phyloP scores from a whole-genome alignment of 306 rosid species.

The Inga leiocalycina region DNA sequence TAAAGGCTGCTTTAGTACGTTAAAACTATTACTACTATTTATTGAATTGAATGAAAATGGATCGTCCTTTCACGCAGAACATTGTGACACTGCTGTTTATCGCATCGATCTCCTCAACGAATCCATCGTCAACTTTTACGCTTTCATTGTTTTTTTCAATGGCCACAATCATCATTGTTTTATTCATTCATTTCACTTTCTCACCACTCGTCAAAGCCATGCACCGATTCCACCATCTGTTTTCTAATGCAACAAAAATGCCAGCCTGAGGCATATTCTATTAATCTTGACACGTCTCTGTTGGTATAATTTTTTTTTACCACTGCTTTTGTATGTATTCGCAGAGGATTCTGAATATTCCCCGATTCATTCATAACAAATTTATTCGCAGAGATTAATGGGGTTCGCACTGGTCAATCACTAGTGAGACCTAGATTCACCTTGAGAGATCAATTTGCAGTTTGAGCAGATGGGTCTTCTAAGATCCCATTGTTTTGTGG shows the following conservation, averaged over 20 bases:
- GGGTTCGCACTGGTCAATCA: not conserved
- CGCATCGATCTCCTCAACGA: not conserved
- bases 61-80: not conserved
- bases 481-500: constrained; percentile 32
- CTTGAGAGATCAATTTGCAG: not conserved
- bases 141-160: not conserved
- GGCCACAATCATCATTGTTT: not conserved
- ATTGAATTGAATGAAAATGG: not conserved
- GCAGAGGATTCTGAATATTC: not conserved
- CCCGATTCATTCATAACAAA: not conserved
- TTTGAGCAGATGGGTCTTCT: constrained; percentile 38
- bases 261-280: not conserved
- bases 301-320: not conserved
- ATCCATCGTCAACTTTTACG: not conserved
- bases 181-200: not conserved
- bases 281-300: not conserved
- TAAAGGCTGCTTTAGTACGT: too few relatives aligned
- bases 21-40: too few relatives aligned
- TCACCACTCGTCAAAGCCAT: not conserved
- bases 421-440: not conserved
- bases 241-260: not conserved
- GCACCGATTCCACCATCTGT: not conserved
- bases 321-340: not conserved
- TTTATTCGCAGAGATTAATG: not conserved
- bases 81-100: not conserved